These are phyloP conservation scores for Pyricularia sp. DNA, from an alignment of 2,329 filamentous ascomycete species.

Conservation along the genomic window DNA sequence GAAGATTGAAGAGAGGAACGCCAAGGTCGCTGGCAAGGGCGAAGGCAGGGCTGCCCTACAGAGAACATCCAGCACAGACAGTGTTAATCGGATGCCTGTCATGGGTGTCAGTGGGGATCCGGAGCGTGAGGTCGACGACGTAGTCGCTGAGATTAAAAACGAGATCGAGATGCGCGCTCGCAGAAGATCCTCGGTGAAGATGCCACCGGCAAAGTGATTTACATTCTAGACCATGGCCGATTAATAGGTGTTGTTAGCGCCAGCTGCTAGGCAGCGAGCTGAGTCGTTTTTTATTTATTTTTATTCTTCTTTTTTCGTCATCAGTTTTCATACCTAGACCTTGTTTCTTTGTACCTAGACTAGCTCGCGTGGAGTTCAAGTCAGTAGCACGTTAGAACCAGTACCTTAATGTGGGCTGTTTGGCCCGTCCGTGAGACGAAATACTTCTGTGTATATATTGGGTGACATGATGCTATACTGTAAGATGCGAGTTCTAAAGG, in stretches of 20 bases:
- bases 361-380: not conserved
- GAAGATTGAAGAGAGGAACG: slow-evolving; percentile 44
- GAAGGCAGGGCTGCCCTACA: slow-evolving; percentile 17
- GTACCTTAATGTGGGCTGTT: not conserved
- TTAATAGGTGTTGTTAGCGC: not conserved
- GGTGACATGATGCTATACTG: not conserved
- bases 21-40: slow-evolving; percentile 18
- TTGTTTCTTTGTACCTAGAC: not conserved
- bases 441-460: not conserved
- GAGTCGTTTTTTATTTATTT: not conserved
- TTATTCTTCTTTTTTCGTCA: not conserved
- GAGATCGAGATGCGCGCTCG: slow-evolving; percentile 45
- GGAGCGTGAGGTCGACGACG: slow-evolving; percentile 62
- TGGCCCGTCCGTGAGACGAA: not conserved
- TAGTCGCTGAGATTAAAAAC: slow-evolving; percentile 57
- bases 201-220: not conserved
- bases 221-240: not conserved
- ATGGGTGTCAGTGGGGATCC: slow-evolving; percentile 71
- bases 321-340: not conserved
- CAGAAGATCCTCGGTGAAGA: not conserved
- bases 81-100: slow-evolving; percentile 43
- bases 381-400: not conserved
- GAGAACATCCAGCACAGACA: slow-evolving; percentile 44
- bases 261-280: not conserved
- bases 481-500: not conserved